A percentile compares a stretch with the other conserved stretches of the same genome.
phyloP scores from a whole-genome alignment of 1,284 basidiomycete genomes.

The Ustilago xerochloae region DNA sequence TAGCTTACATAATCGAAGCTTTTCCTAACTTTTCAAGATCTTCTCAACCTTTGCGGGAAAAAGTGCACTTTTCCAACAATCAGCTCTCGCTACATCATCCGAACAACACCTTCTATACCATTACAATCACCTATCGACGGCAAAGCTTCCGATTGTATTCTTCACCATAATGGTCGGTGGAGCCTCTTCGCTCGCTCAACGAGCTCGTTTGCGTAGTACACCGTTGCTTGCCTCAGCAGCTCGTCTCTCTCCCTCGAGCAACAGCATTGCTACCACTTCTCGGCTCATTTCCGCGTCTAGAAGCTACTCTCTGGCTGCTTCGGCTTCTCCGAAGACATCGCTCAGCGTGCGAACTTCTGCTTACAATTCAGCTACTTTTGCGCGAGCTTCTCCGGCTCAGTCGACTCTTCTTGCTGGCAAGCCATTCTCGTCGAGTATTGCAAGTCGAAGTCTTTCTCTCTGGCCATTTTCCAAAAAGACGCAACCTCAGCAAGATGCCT shows the following conservation, averaged over 20 bases:
- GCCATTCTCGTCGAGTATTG: slow-evolving; percentile 24
- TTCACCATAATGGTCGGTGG: slow-evolving; percentile 17
- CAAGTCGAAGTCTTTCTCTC: slow-evolving; percentile 18
- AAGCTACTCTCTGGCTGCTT: slow-evolving; percentile 4
- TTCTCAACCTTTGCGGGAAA: not conserved
- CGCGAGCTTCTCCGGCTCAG: slow-evolving; percentile 15
- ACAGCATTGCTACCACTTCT: slow-evolving; percentile 1
- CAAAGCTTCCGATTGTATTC: not conserved
- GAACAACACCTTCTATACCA: not conserved
- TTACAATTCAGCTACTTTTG: slow-evolving; percentile 21
- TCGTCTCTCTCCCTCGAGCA: slow-evolving; percentile 1
- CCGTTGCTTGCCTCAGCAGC: slow-evolving; percentile 19
- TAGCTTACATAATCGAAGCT: slow-evolving; percentile 1
- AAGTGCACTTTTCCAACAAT: not conserved
- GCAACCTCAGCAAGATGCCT: not conserved
- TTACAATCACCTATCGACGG: not conserved
- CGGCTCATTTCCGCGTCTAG: not conserved
- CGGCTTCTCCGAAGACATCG: slow-evolving; percentile 5
- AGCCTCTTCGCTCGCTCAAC: slow-evolving; percentile 28
- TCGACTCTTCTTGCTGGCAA: slow-evolving; percentile 23
- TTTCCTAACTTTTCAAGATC: not conserved
- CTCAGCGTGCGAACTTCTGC: slow-evolving; percentile 10
- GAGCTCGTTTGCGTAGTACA: slow-evolving; percentile 20
- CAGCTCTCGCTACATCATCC: slow-evolving; percentile 4
- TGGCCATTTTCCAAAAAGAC: slow-evolving; percentile 20